Base-by-base conservation (phyloP, 2,329 filamentous ascomycete species). In the Alternaria alternata region DNA sequence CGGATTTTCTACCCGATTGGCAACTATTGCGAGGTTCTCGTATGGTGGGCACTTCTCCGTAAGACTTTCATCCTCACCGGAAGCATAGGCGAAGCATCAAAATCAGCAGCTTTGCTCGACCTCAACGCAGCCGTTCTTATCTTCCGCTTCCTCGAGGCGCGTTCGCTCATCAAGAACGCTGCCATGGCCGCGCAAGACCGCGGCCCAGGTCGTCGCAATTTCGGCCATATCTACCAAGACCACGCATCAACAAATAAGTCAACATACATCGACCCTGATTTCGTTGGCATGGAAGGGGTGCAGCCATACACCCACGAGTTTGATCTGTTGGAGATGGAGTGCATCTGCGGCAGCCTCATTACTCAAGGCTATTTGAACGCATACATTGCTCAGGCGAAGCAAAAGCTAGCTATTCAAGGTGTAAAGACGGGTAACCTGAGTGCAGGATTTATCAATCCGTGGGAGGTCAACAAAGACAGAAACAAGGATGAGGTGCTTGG, bases 1-100 rank as follows among this genome's bases (percentile, higher is more conserved):
- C 89, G 91, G 2, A 85, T 97, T 26, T 85, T 96, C 22, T 84
- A 96, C 6, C 88, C 90, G 14, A 82, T 97, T 11, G 85, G 88
- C 3, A 91, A 92, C 71, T 87, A 92, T 53, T 89, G 94, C 59
- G 91, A 95, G 57, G 88, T 92, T 1, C 83, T 96, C 3, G 87
- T 96, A 12, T 97, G 93, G 93, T 88, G 94, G 14, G 91, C 91
- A 1, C 85, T 98, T 7, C 87, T 91, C 18, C 87, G 93, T 30
- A 90, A 89, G 66, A 88, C 89, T 0, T 97, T 96, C 76, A 80
- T 94, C 9, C 83, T 95, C 12, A 91, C 88, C 16, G 95, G 94
- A 64, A 85, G 88, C n/a, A 87, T 88, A 41, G 90, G 90, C 1
- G 62, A 57, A 12, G 55, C 62, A 32, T 58, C 51, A 7, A 57